Evolutionary conservation across 1,284 basidiomycete species (phyloP), one percentile per base, ranked within the genome.

Genomic region (Naganishia albida): DNA sequence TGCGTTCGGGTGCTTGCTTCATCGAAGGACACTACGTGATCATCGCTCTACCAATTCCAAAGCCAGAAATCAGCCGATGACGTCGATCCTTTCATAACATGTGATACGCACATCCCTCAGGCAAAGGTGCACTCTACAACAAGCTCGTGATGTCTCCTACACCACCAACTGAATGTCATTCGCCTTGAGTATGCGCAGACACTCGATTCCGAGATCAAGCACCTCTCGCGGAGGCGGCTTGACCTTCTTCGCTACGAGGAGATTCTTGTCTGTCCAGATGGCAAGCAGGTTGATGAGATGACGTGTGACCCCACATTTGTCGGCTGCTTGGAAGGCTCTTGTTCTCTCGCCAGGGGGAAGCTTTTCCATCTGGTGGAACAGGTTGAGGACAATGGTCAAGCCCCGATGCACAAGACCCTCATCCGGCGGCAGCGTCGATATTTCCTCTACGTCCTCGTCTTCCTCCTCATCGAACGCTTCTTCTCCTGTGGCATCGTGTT

Each of bases 381-480:
- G 76, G 71, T 90, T 91, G 43, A 82, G 80, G 16, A 87, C 77
- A 71, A 88, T 88, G 30, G 91, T 82, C 1, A 88, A 83, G 2
- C 87, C 90, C 42, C 91, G 86, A 75, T 91, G 87, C 8, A 87
- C 82, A 42, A 91, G 82, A 4, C 87, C 88, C 0, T 84, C 80
- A 71, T 88, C 80, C 49, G 72, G 70, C 10, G 68, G 70, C 3
- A 68, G 48, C 12, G 69, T 50, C 66, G 73, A 70, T 63, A 64
- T 71, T 72, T 64, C 70, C 72, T 60, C 79, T 74, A 64, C 78
- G 4, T 68, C 52, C 34, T 73, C 72, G 0, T 74, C 75, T 10
- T 73, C 71, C 7, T 74, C 73, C 39, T 73, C 72, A 0, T 44
- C 60, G 28, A 68, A 63, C 10, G 74, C 72, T 25, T 70, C 71